These are phyloP conservation scores for Clonostachys byssicola DNA, from an alignment of 2,329 filamentous ascomycete species.

Conservation along the genomic window DNA sequence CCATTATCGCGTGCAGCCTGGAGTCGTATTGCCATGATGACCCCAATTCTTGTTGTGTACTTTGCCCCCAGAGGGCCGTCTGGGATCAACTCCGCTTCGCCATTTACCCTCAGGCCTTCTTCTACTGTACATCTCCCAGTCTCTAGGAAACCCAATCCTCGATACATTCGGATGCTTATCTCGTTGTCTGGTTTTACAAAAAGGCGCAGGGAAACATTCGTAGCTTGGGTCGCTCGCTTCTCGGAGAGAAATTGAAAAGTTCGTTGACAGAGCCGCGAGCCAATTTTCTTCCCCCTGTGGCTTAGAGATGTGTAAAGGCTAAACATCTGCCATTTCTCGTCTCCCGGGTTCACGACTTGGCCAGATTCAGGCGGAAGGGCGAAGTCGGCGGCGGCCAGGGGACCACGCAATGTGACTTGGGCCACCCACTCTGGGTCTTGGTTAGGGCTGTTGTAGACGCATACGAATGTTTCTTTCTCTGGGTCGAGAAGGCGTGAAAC, in stretches of 20 bases:
- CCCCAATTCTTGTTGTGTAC: background rate
- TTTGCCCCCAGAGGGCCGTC: background rate
- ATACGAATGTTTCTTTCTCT: slow-evolving; percentile 2
- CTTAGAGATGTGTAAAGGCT: slow-evolving; percentile 5
- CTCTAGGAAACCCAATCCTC: background rate
- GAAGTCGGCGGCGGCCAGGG: slow-evolving; percentile 1
- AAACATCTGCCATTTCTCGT: slow-evolving; percentile 8
- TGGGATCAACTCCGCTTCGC: background rate
- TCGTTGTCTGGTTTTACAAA: background rate
- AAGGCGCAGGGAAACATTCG: background rate
- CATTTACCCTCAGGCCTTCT: background rate
- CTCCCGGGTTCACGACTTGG: background rate
- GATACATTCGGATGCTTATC: background rate
- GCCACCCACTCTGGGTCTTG: slow-evolving; percentile 1
- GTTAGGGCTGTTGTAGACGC: background rate
- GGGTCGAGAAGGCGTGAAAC: background rate
- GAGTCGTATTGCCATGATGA: background rate
- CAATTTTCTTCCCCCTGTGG: slow-evolving; percentile 6
- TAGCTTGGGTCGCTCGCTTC: background rate
- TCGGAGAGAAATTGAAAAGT: slow-evolving; percentile 5
- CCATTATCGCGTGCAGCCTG: no score
- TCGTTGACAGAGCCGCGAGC: slow-evolving; percentile 3
- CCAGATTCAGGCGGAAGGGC: background rate
- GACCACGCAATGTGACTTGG: slow-evolving; percentile 5
- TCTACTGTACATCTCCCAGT: background rate